Evolutionary conservation across 2,329 filamentous ascomycete genomes (phyloP).

Genomic region (Berkeleyomyces rouxiae): DNA sequence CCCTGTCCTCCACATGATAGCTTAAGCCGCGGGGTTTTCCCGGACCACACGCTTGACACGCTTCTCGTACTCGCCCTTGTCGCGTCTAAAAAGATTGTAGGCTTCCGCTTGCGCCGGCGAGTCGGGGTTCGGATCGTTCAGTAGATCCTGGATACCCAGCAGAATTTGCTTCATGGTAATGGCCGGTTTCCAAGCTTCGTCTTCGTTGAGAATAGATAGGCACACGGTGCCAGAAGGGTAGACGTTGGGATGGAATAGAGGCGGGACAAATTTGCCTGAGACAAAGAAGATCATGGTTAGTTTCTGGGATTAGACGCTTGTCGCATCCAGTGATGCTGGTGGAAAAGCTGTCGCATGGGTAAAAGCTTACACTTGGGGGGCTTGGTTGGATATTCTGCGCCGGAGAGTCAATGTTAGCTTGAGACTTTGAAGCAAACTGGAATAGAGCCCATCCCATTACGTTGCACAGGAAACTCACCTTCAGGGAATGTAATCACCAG

Average conservation of each 20-base stretch:
- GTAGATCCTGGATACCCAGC: constrained; percentile 83
- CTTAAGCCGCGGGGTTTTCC: constrained; percentile 65
- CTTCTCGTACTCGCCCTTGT: constrained; percentile 71
- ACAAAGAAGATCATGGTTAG: neutral
- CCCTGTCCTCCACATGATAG: neutral
- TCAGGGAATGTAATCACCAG: constrained; percentile 85
- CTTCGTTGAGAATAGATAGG: constrained; percentile 91
- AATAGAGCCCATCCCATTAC: neutral
- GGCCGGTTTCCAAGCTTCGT: constrained; percentile 95
- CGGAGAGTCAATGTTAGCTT: constrained; percentile 5
- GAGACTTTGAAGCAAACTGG: neutral
- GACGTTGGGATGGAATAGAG: constrained; percentile 95
- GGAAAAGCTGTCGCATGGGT: neutral
- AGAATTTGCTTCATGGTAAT: constrained; percentile 98
- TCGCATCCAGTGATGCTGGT: neutral
- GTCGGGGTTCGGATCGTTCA: constrained; percentile 93
- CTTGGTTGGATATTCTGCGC: constrained; percentile 87
- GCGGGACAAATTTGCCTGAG: constrained; percentile 85
- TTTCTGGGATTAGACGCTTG: neutral
- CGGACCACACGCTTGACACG: constrained; percentile 73
- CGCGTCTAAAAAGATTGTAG: constrained; percentile 92
- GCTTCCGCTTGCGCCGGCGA: constrained; percentile 94
- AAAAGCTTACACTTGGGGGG: constrained; percentile 81
- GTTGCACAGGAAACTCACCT: constrained; percentile 39
- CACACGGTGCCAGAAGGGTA: constrained; percentile 97